phyloP scores from a whole-genome alignment of 2,329 filamentous ascomycete species.

The Fusarium incarnatum region DNA sequence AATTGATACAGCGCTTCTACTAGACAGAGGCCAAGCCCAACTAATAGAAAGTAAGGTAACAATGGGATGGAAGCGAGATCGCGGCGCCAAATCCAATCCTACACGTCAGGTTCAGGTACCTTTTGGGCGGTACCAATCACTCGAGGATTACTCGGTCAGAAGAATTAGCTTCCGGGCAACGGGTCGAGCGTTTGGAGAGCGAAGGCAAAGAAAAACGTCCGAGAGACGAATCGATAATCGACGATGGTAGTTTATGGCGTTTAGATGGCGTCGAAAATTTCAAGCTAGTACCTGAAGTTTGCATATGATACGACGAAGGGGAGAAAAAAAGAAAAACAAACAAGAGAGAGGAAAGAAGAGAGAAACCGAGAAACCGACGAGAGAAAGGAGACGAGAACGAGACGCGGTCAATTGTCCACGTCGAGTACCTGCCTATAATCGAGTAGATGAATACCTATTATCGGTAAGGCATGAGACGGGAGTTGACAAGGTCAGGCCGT shows the following conservation, averaged over 20 bases:
- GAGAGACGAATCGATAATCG: neutral
- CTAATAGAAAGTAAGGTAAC: slow-evolving; percentile 14
- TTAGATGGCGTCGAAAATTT: slow-evolving; percentile 15
- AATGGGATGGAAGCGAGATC: slow-evolving; percentile 1
- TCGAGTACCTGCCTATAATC: neutral
- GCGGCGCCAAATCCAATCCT: neutral
- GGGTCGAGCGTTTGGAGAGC: slow-evolving; percentile 6
- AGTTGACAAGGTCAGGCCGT: neutral
- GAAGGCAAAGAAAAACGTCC: neutral
- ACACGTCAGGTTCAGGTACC: neutral
- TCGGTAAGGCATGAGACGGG: neutral
- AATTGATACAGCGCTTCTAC: neutral
- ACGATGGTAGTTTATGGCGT: slow-evolving; percentile 21
- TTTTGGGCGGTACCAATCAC: neutral
- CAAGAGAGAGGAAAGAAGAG: slow-evolving; percentile 1
- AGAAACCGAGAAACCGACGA: neutral
- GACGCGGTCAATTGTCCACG: neutral
- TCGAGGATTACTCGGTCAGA: neutral
- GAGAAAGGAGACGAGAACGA: slow-evolving; percentile 7
- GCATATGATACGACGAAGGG: slow-evolving; percentile 10
- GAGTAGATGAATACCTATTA: slow-evolving; percentile 2
- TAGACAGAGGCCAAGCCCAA: slow-evolving; percentile 19
- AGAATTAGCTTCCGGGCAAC: slow-evolving; percentile 15
- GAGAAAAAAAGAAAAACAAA: slow-evolving; percentile 1
- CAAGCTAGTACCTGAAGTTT: slow-evolving; percentile 11